Percentiles rank a stretch among this genome's conserved stretches.
These are phyloP conservation scores for Tolypocladium ovalisporum DNA, from an alignment of 2,329 filamentous ascomycete species.

Conservation along the genomic window DNA sequence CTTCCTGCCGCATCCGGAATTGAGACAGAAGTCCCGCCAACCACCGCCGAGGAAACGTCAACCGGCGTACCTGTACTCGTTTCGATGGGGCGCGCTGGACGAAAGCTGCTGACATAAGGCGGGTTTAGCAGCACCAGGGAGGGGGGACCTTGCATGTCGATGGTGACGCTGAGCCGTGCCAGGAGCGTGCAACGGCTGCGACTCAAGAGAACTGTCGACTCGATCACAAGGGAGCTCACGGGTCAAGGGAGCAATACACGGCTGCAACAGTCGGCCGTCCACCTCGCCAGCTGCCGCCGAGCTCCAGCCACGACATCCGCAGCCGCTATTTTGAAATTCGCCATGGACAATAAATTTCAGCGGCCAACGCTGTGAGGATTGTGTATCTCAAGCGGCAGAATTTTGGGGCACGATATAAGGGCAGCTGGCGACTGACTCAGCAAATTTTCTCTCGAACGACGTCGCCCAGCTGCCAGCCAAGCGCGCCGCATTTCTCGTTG, in stretches of 20 bases:
- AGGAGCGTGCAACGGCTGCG: not conserved
- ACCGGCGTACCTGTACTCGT: not conserved
- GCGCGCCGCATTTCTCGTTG: slow-evolving; percentile 7
- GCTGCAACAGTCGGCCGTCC: not conserved
- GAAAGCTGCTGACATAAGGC: not conserved
- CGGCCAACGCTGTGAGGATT: slow-evolving; percentile 16
- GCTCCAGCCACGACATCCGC: not conserved
- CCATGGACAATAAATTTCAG: slow-evolving; percentile 5
- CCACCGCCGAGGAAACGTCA: not conserved
- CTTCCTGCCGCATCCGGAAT: not conserved
- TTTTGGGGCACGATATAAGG: slow-evolving; percentile 30
- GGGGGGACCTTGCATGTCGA: not conserved
- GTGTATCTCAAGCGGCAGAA: slow-evolving; percentile 26
- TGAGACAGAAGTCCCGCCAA: not conserved
- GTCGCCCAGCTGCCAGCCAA: not conserved
- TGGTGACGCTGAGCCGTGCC: not conserved
- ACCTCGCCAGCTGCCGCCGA: not conserved
- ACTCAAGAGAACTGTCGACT: not conserved
- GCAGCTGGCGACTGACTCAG: slow-evolving; percentile 26
- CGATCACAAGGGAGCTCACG: not conserved
- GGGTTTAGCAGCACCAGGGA: not conserved
- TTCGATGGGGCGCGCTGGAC: too few relatives aligned
- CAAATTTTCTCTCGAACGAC: slow-evolving; percentile 24
- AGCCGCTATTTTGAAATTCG: slow-evolving; percentile 4
- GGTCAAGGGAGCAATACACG: not conserved